Evolutionary conservation across 805 yeast species (phyloP).

Genomic region (Ogataea chonburiensis): DNA sequence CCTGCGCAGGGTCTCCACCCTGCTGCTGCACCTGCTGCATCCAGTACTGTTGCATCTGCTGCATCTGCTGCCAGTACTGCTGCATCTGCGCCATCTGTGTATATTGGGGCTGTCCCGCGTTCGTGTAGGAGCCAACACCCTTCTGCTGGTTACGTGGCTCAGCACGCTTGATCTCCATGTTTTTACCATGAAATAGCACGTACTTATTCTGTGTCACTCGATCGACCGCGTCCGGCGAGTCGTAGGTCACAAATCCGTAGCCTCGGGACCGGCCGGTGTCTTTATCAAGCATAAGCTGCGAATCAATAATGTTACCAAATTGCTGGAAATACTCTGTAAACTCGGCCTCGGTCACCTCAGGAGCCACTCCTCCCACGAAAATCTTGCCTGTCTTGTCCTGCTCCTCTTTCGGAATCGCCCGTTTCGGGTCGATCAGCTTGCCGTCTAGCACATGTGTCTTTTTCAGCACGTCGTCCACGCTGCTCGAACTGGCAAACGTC

Average conservation of each 20-base stretch:
- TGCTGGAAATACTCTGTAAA: constrained; percentile 82
- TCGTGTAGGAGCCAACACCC: constrained; percentile 38
- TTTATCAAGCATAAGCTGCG: constrained; percentile 95
- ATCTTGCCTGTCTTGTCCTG: constrained; percentile 96
- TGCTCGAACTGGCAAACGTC: constrained; percentile 75
- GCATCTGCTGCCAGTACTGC: constrained; percentile 61
- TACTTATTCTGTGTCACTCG: constrained; percentile 79
- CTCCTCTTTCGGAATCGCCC: constrained; percentile 96
- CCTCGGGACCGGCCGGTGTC: constrained; percentile 97
- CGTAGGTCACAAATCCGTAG: constrained; percentile 94
- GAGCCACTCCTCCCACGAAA: constrained; percentile 95
- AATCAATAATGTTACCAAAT: constrained; percentile 90
- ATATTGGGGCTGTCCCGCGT: constrained; percentile 31
- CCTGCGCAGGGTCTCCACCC: constrained; percentile 15
- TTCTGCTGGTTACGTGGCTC: constrained; percentile 73
- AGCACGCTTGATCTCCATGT: constrained; percentile 81
- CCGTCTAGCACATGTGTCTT: constrained; percentile 91
- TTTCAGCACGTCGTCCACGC: constrained; percentile 83
- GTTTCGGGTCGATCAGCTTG: constrained; percentile 93
- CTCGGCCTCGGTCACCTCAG: constrained; percentile 88
- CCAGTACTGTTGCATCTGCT: constrained; percentile 47
- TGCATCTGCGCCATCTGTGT: constrained; percentile 39
- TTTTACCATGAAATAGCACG: constrained; percentile 79
- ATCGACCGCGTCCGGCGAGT: constrained; percentile 91
- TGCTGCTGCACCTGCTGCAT: constrained; percentile 35